Evolutionary conservation across 2,329 filamentous ascomycete genomes (phyloP).

Genomic region (Fusarium palustre): DNA sequence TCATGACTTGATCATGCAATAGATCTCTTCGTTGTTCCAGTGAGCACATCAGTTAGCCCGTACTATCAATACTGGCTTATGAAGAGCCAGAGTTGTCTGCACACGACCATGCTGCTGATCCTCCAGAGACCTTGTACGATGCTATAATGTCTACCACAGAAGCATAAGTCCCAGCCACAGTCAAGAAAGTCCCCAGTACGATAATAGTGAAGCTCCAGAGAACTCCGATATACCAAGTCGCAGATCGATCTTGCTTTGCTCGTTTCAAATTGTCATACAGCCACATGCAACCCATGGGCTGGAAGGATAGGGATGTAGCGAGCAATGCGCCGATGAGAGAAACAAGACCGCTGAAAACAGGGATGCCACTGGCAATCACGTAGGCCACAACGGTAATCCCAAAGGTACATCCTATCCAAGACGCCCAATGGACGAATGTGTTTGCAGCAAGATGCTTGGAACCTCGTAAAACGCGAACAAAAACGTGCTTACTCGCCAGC

Average conservation of each 20-base stretch:
- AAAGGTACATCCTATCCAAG: constrained; percentile 49
- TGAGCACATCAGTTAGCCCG: neutral
- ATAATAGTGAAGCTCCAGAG: constrained; percentile 17
- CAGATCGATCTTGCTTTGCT: neutral
- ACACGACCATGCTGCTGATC: constrained; percentile 56
- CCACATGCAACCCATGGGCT: constrained; percentile 49
- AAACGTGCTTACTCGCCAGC: constrained; percentile 34
- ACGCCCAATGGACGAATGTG: constrained; percentile 47
- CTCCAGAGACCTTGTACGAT: constrained; percentile 50
- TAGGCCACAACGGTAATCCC: constrained; percentile 46
- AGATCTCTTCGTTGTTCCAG: neutral
- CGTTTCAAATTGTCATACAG: constrained; percentile 45
- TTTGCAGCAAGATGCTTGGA: constrained; percentile 49
- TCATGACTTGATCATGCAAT: neutral
- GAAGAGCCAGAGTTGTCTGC: constrained; percentile 55
- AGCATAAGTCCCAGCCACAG: constrained; percentile 58
- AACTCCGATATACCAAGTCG: constrained; percentile 10
- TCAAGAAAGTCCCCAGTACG: constrained; percentile 50
- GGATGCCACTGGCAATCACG: constrained; percentile 41
- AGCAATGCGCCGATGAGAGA: constrained; percentile 49
- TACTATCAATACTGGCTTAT: neutral
- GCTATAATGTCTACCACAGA: constrained; percentile 53
- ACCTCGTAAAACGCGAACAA: constrained; percentile 43
- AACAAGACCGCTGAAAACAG: constrained; percentile 46
- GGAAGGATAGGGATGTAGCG: constrained; percentile 49